phyloP scores from a whole-genome alignment of 768 basidiomycete species.

The Naganishia onofrii region DNA sequence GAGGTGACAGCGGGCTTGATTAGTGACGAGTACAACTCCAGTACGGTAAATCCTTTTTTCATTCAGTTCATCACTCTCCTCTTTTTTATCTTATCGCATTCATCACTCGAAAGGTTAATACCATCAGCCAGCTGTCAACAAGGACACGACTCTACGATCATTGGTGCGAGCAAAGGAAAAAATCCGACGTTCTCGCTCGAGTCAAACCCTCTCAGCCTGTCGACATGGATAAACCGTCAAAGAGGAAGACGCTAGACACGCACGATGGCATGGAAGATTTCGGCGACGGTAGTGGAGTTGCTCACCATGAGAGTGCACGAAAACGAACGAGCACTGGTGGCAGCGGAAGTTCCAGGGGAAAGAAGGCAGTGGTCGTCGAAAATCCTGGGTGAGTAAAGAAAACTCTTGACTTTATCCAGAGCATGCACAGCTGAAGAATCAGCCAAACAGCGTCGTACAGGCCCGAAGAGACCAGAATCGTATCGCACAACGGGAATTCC shows the following conservation, averaged over 20 bases:
- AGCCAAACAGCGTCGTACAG: constrained; percentile 24
- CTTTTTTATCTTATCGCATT: neutral
- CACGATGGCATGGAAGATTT: neutral
- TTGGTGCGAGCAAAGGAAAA: neutral
- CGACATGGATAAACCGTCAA: constrained; percentile 13
- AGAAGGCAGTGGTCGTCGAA: constrained; percentile 16
- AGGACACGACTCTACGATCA: neutral
- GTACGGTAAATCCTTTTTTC: constrained; percentile 6
- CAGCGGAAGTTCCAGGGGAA: constrained; percentile 6
- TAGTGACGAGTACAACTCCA: neutral
- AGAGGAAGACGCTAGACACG: constrained; percentile 12
- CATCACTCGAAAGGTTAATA: neutral
- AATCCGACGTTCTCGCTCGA: no score
- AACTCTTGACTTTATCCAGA: neutral
- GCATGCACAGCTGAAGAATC: neutral
- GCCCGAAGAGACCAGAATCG: constrained; percentile 51
- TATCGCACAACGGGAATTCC: constrained; percentile 86
- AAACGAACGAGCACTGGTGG: neutral
- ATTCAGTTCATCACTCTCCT: neutral
- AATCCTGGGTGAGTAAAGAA: neutral
- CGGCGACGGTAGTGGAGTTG: neutral
- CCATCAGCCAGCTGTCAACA: no score
- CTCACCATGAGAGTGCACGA: neutral
- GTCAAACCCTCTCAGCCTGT: neutral
- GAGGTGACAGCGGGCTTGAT: neutral